Percentiles rank a stretch among this genome's conserved stretches.
These are phyloP conservation scores for Coemansia nantahalensis DNA, from an alignment of 192 early-diverging fungal species.

Conservation along the genomic window DNA sequence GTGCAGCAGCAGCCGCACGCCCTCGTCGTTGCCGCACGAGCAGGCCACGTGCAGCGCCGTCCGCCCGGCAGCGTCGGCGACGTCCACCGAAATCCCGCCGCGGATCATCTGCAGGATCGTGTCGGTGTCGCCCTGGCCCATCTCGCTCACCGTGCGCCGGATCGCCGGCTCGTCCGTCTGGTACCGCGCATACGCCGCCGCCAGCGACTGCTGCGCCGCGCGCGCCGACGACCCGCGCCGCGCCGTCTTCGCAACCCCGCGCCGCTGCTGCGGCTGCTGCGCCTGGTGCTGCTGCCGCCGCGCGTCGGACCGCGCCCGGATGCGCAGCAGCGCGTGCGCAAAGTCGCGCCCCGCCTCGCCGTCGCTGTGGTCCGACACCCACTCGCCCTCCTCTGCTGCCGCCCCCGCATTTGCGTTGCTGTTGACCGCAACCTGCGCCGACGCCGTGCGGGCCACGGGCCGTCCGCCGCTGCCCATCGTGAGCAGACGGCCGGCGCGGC, in stretches of 20 bases:
- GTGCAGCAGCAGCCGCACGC: conserved; percentile 27
- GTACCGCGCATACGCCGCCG: conserved; percentile 5
- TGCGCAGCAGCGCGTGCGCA: conserved; percentile 6
- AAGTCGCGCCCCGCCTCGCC: background rate
- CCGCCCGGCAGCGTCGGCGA: conserved; percentile 22
- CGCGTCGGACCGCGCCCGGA: conserved; percentile 2
- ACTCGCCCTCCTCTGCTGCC: background rate
- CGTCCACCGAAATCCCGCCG: conserved; percentile 14
- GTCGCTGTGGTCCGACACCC: background rate
- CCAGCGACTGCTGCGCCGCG: conserved; percentile 4
- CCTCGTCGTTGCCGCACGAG: conserved; percentile 24
- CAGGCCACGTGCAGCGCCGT: conserved; percentile 47
- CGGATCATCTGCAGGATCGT: conserved; percentile 20
- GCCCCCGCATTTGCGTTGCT: too few relatives aligned
- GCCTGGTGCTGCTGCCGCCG: background rate
- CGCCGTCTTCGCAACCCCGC: conserved; percentile 1
- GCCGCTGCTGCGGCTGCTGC: background rate
- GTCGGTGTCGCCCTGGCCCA: conserved; percentile 36
- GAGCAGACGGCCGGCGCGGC: too few relatives aligned
- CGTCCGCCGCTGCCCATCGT: background rate
- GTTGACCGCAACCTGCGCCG: too few relatives aligned
- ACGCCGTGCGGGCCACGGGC: conserved; percentile 1
- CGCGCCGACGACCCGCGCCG: background rate
- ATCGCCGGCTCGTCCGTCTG: conserved; percentile 13
- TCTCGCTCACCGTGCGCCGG: conserved; percentile 8